Base-by-base conservation (phyloP, 1,284 basidiomycete species). In the Trichosporon sp. region DNA sequence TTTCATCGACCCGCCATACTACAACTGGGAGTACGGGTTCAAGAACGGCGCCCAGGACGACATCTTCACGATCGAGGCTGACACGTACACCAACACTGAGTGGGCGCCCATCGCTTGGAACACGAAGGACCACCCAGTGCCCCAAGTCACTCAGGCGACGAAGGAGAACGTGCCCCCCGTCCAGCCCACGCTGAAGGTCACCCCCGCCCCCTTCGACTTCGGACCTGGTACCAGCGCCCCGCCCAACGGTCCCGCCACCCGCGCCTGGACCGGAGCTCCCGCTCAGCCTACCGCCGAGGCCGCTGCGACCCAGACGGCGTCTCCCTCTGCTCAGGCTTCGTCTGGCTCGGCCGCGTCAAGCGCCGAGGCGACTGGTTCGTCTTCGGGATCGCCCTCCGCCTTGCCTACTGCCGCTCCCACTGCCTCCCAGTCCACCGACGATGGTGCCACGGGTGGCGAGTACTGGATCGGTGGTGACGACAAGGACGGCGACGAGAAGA, bases 1-100 rank as follows among this genome's bases (percentile, higher is more conserved):
- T 43, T 19, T 48, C 59, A 61, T 31, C 26, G 66, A 70, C 59
- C 21, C 21, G 26, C 65, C 69, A 1, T 66, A 46, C 38, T 70
- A 70, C 65, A 70, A 70, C 31, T 19, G 31, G 40, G 65, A 66
- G 5, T 70, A 70, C 38, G 69, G 69, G 1, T 70, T 70, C 21
- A 7, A 43, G 16, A 56, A 70, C 14, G 69, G 69, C 10, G 69
- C 69, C 16, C 69, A 70, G 65, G 66, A 31, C 5, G 69, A 70
- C 38, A 56, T 70, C 31, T 70, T 65, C 64, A 35, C 56, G 21
- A 19, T 66, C 26, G 51, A 59, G 51, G n/a, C 51, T 21, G 51
- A 14, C 8, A 21, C 8, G 6, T 65, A 65, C 38, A n/a, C 12
- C 38, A 65, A 43, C 64, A 37, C 64, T 7, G 38, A 65, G n/a